A percentile compares a stretch with the other conserved stretches of the same genome.
phyloP scores from a whole-genome alignment of 176 grass and related monocot species.

The Bolboschoenus planiculmis region DNA sequence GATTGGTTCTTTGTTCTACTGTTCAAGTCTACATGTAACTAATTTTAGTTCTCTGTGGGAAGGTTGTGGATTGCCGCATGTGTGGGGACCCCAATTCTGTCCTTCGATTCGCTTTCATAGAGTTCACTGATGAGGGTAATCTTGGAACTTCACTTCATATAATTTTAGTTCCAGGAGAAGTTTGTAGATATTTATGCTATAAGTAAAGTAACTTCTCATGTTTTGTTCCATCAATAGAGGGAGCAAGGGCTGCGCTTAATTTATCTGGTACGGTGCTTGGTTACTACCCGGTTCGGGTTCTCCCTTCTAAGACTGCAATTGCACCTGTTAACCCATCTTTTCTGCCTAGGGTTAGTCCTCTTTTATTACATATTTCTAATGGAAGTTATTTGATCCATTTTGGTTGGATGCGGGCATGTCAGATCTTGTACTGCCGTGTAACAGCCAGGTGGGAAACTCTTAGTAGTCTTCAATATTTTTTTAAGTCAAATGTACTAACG shows the following conservation, averaged over 20 bases:
- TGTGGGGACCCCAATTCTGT: slow-evolving; percentile 98
- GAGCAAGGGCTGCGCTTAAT: slow-evolving; percentile 74
- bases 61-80: slow-evolving; percentile 99
- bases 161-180: neutral
- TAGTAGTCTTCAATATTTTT: slow-evolving; percentile 2
- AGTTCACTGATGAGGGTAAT: slow-evolving; percentile 98
- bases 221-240: slow-evolving; percentile 41
- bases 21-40: slow-evolving; percentile 2
- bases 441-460: slow-evolving; percentile 5
- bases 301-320: slow-evolving; percentile 98
- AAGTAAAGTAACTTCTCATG: neutral
- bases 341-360: slow-evolving; percentile 64
- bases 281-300: slow-evolving; percentile 93
- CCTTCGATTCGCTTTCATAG: slow-evolving; percentile 99
- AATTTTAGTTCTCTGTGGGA: slow-evolving; percentile 12
- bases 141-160: neutral
- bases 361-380: neutral
- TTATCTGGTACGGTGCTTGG: slow-evolving; percentile 92
- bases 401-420: neutral
- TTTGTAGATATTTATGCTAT: neutral
- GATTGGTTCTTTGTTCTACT: neutral
- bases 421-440: neutral
- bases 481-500: neutral
- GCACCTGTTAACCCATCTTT: slow-evolving; percentile 94
- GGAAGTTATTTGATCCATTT: neutral